Evolutionary conservation across 768 basidiomycete genomes (phyloP).

Genomic region (Candolleomyces efflorescens): DNA sequence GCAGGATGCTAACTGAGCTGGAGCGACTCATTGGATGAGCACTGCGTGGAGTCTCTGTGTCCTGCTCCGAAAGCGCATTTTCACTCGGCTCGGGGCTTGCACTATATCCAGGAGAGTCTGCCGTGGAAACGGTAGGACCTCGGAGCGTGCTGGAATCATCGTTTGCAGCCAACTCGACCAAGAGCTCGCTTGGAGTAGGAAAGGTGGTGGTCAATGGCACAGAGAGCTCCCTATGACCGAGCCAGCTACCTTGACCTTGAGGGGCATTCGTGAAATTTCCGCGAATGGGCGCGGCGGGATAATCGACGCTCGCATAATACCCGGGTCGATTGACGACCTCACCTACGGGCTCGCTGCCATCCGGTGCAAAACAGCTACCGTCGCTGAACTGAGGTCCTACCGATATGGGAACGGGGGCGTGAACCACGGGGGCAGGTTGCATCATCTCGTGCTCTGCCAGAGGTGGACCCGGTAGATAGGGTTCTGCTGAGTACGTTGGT

Average conservation of each 20-base stretch:
- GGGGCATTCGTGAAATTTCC: not conserved
- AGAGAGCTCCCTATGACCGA: not conserved
- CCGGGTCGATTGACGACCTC: no score
- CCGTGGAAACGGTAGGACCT: not conserved
- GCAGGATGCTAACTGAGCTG: not conserved
- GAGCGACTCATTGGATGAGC: not conserved
- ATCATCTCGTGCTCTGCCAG: not conserved
- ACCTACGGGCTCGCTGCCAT: no score
- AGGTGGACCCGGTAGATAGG: not conserved
- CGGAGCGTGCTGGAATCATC: not conserved
- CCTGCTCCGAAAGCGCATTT: not conserved
- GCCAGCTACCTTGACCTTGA: not conserved
- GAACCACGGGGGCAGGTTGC: conserved; percentile 6
- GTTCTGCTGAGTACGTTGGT: no score
- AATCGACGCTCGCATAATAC: no score
- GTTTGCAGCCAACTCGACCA: conserved; percentile 35
- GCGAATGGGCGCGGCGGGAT: no score
- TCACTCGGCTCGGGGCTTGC: not conserved
- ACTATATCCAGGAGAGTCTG: not conserved
- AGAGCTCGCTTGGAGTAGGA: conserved; percentile 62
- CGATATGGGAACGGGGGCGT: conserved; percentile 8
- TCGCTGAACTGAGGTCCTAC: not conserved
- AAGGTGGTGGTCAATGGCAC: conserved; percentile 32
- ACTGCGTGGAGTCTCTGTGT: not conserved
- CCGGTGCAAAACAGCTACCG: not conserved